Conservation (phyloP, 2,329 filamentous ascomycete genomes). For the Penicillium sp. region DNA sequence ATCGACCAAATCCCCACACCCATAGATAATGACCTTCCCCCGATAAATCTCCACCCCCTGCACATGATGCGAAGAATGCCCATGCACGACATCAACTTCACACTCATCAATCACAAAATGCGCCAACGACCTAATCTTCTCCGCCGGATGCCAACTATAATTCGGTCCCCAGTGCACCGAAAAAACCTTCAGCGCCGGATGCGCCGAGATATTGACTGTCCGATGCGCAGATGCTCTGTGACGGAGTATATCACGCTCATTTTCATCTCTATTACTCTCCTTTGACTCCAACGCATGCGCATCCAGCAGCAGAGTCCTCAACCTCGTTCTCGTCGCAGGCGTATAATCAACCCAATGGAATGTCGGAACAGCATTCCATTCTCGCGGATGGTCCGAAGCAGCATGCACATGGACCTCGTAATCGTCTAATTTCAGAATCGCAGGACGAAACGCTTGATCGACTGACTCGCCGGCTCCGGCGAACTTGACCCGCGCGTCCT, state of each 20-base stretch:
- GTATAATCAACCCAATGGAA: constrained; percentile 40
- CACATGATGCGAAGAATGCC: constrained; percentile 40
- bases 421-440: constrained; percentile 14
- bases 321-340: constrained; percentile 13
- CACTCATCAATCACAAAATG: constrained; percentile 41
- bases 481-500: constrained; percentile 23
- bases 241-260: too few relatives aligned
- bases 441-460: constrained; percentile 29
- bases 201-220: too few relatives aligned
- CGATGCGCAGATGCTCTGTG: too few relatives aligned
- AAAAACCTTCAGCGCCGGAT: constrained; percentile 32
- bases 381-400: constrained; percentile 35
- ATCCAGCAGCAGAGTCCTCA: constrained; percentile 20
- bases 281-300: not conserved
- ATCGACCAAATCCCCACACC: constrained; percentile 43
- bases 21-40: constrained; percentile 37
- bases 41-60: constrained; percentile 39
- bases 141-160: constrained; percentile 34
- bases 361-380: constrained; percentile 30
- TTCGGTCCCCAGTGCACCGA: constrained; percentile 43
- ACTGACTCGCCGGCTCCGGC: constrained; percentile 31
- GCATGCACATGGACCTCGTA: constrained; percentile 33
- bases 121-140: constrained; percentile 31
- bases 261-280: too few relatives aligned
- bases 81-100: constrained; percentile 40